Evolutionary conservation across 1,284 basidiomycete genomes (phyloP).

Genomic region (Ceratorhiza oryzae-sativae): DNA sequence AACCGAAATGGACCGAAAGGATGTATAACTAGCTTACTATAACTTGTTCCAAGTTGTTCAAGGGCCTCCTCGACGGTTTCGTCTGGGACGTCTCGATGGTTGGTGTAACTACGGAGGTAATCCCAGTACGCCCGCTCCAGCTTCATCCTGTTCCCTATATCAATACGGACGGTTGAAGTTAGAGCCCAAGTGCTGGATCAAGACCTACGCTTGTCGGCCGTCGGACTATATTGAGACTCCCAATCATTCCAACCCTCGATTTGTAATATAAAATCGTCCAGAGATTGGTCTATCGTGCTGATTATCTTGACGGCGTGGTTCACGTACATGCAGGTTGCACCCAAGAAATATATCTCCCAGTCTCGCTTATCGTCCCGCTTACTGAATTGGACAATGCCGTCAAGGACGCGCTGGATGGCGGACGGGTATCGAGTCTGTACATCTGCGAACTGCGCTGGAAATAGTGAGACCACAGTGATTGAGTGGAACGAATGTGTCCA

Average conservation of each 20-base stretch:
- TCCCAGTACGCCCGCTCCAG: constrained; percentile 12
- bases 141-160: not conserved
- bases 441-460: not conserved
- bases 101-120: constrained; percentile 10
- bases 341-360: constrained; percentile 14
- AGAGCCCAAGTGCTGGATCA: too few species aligned
- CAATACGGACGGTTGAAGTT: not conserved
- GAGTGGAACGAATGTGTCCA: not conserved
- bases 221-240: not conserved
- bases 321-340: constrained; percentile 3
- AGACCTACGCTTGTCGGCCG: not conserved
- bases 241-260: not conserved
- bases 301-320: not conserved
- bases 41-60: constrained; percentile 14
- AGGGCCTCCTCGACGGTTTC: constrained; percentile 1
- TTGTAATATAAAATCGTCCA: not conserved
- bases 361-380: not conserved
- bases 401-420: constrained; percentile 2
- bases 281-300: not conserved
- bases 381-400: not conserved
- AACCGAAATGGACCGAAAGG: not conserved
- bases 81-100: not conserved
- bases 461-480: not conserved
- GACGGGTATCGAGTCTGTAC: constrained; percentile 8
- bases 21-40: not conserved